Percentiles rank a stretch among this genome's conserved stretches.
These are phyloP conservation scores for Byssothecium circinans DNA, from an alignment of 2,329 filamentous ascomycete species.

Conservation along the genomic window DNA sequence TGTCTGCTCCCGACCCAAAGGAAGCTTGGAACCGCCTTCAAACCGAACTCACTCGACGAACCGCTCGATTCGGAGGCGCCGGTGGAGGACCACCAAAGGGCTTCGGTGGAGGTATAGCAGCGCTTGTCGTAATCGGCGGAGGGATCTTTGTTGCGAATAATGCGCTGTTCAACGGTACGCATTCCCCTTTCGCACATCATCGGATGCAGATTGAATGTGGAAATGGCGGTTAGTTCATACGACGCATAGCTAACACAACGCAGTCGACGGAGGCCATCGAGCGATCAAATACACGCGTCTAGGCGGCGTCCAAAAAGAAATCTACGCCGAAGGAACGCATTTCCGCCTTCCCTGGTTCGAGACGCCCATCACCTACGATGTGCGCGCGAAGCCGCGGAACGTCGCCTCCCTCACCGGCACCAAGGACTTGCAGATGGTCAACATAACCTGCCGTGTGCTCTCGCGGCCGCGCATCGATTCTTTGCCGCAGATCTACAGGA, in stretches of 20 bases:
- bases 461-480: slow-evolving; percentile 85
- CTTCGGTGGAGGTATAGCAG: slow-evolving; percentile 58
- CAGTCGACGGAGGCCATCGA: slow-evolving; percentile 95
- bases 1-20: slow-evolving; percentile 57
- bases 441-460: slow-evolving; percentile 99
- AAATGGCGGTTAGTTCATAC: too few relatives aligned
- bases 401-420: slow-evolving; percentile 96
- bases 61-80: slow-evolving; percentile 51
- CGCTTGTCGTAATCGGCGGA: slow-evolving; percentile 57
- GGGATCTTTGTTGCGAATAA: slow-evolving; percentile 61
- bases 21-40: slow-evolving; percentile 69
- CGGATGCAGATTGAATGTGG: not conserved
- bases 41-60: slow-evolving; percentile 57
- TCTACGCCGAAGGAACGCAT: slow-evolving; percentile 97
- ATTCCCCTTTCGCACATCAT: not conserved
- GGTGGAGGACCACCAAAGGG: slow-evolving; percentile 54
- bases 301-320: slow-evolving; percentile 92
- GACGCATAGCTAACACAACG: slow-evolving; percentile 20
- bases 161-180: slow-evolving; percentile 68
- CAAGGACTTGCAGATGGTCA: slow-evolving; percentile 99
- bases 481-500: slow-evolving; percentile 95
- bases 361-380: slow-evolving; percentile 94
- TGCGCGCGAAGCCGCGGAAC: slow-evolving; percentile 95
- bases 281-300: slow-evolving; percentile 97
- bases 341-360: slow-evolving; percentile 96